A percentile compares a stretch with the other conserved stretches of the same genome.
Conservation (phyloP, 768 basidiomycete genomes). For the Amanita rubescens region DNA sequence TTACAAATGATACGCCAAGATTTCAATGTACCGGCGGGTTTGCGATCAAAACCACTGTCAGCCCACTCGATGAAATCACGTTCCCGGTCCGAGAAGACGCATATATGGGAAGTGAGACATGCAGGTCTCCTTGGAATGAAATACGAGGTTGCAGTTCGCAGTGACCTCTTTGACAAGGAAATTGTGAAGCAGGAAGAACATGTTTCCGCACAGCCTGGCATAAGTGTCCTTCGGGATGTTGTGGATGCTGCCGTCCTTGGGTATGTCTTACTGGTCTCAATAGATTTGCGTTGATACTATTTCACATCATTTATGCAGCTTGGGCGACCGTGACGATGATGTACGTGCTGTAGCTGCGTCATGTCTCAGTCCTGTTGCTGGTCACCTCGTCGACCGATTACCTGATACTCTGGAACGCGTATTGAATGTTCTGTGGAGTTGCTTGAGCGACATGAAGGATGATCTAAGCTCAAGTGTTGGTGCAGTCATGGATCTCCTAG, state of each 20-base stretch:
- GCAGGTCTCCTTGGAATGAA: slow-evolving; percentile 97
- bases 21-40: slow-evolving; percentile 39
- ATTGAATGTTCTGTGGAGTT: slow-evolving; percentile 83
- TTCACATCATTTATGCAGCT: slow-evolving; percentile 33
- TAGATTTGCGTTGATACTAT: neutral
- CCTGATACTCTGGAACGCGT: slow-evolving; percentile 66
- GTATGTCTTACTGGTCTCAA: slow-evolving; percentile 35
- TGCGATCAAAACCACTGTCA: neutral
- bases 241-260: slow-evolving; percentile 90
- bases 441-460: slow-evolving; percentile 89
- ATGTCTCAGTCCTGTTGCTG: slow-evolving; percentile 83
- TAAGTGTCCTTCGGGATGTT: slow-evolving; percentile 64
- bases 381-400: slow-evolving; percentile 68
- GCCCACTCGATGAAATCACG: slow-evolving; percentile 16
- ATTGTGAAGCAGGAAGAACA: slow-evolving; percentile 30
- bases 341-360: slow-evolving; percentile 93
- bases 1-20: slow-evolving; percentile 93
- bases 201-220: slow-evolving; percentile 34
- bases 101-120: slow-evolving; percentile 96
- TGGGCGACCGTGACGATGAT: slow-evolving; percentile 90
- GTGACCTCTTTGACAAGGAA: slow-evolving; percentile 61
- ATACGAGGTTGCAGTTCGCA: slow-evolving; percentile 93
- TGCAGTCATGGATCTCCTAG: slow-evolving; percentile 95
- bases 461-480: slow-evolving; percentile 95
- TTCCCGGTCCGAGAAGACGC: slow-evolving; percentile 36